Conservation (phyloP, 163 green algal species). For the Scenedesmus sp. region DNA sequence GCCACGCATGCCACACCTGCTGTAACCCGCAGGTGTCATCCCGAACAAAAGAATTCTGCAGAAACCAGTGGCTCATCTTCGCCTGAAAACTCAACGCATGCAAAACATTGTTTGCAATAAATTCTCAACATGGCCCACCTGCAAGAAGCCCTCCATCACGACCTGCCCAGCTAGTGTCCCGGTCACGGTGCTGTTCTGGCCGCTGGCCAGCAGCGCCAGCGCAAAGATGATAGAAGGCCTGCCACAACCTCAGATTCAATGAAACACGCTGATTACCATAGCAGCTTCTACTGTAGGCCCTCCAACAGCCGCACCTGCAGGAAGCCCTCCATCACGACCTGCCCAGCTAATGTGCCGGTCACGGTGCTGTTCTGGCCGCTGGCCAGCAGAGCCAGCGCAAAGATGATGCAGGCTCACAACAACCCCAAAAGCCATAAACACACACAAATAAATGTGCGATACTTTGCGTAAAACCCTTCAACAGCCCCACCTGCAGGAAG, state of each 20-base stretch:
- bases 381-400: slow-evolving; percentile 78
- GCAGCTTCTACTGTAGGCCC: neutral
- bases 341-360: slow-evolving; percentile 70
- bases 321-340: slow-evolving; percentile 9
- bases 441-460: too few species aligned
- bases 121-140: neutral
- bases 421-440: too few species aligned
- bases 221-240: slow-evolving; percentile 71
- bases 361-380: slow-evolving; percentile 79
- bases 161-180: slow-evolving; percentile 5
- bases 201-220: slow-evolving; percentile 72
- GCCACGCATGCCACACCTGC: too few species aligned
- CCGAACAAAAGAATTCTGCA: too few species aligned
- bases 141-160: slow-evolving; percentile 9
- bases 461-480: too few species aligned
- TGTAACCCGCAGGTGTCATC: too few species aligned
- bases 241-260: too few species aligned
- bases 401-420: slow-evolving; percentile 64
- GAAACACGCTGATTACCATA: neutral
- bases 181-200: slow-evolving; percentile 82
- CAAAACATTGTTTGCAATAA: too few species aligned
- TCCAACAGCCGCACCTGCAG: too few species aligned
- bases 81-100: neutral
- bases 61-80: neutral
- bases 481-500: too few species aligned